These are phyloP conservation scores for Xylaria nigripes DNA, from an alignment of 495 filamentous ascomycete species.

Conservation along the genomic window DNA sequence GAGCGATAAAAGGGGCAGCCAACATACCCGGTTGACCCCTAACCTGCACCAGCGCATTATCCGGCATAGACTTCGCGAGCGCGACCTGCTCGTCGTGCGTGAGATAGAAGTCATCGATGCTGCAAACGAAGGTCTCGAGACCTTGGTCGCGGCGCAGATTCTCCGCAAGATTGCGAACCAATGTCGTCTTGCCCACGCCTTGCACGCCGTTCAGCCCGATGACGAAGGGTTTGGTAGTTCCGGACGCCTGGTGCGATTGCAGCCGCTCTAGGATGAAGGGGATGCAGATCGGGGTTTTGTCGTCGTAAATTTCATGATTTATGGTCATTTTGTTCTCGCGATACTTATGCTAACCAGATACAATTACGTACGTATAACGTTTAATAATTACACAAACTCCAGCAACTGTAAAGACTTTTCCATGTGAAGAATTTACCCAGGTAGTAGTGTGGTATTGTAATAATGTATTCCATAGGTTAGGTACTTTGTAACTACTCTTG, in stretches of 20 bases:
- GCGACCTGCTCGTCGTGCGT: constrained; percentile 60
- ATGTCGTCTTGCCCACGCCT: constrained; percentile 84
- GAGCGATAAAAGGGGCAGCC: neutral
- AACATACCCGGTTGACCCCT: constrained; percentile 63
- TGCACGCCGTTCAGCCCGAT: constrained; percentile 64
- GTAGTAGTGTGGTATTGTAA: too few relatives aligned
- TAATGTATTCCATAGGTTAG: too few relatives aligned
- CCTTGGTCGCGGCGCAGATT: constrained; percentile 59
- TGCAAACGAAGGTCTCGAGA: constrained; percentile 66
- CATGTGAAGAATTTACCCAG: too few relatives aligned
- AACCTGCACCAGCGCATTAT: constrained; percentile 71
- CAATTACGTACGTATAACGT: too few relatives aligned
- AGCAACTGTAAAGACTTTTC: too few relatives aligned
- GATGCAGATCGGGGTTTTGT: constrained; percentile 80
- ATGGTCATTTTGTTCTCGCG: constrained; percentile 10
- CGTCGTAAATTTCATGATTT: constrained; percentile 55
- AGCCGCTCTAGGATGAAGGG: constrained; percentile 72
- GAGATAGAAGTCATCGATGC: constrained; percentile 90
- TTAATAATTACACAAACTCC: too few relatives aligned
- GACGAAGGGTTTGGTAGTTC: constrained; percentile 41
- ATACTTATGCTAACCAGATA: neutral
- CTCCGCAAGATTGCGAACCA: constrained; percentile 61
- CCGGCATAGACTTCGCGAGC: constrained; percentile 54
- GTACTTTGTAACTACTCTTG: too few relatives aligned
- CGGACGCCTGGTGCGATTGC: constrained; percentile 38